Percentiles rank a stretch among this genome's conserved stretches.
phyloP scores from a whole-genome alignment of 306 rosid genomes.

The Corylus heterophylla region DNA sequence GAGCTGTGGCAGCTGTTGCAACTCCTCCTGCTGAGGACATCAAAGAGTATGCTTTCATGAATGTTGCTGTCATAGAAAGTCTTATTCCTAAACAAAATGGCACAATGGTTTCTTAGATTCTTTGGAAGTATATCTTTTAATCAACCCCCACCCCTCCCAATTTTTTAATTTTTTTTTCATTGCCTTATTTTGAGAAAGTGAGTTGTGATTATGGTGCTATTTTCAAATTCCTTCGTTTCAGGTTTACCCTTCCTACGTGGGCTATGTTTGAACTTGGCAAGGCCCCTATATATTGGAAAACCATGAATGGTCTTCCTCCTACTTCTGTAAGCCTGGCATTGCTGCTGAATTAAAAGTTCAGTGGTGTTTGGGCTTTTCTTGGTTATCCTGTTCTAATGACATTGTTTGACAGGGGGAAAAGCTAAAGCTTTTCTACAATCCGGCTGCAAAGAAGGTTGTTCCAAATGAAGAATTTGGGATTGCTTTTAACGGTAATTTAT shows the following conservation, averaged over 20 bases:
- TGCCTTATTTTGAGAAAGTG: neutral
- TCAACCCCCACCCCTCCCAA: too few species aligned
- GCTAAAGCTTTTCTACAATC: constrained; percentile 84
- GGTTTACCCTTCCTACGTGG: constrained; percentile 86
- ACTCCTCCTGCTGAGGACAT: constrained; percentile 48
- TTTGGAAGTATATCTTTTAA: neutral
- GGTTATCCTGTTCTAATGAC: constrained; percentile 5
- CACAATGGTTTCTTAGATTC: neutral
- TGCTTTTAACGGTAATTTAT: constrained; percentile 73
- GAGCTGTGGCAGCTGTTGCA: constrained; percentile 54
- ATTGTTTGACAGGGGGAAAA: constrained; percentile 72
- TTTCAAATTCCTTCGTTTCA: constrained; percentile 25
- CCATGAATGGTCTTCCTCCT: constrained; percentile 88
- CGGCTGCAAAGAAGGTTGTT: constrained; percentile 57
- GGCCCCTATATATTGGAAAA: constrained; percentile 85
- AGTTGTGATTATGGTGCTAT: neutral
- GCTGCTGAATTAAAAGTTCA: neutral
- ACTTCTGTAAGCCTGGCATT: constrained; percentile 52
- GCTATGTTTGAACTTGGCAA: constrained; percentile 84
- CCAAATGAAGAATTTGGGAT: constrained; percentile 87
- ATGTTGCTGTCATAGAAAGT: neutral
- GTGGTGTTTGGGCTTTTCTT: constrained; percentile 6
- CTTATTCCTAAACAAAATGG: neutral
- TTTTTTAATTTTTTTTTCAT: too few species aligned
- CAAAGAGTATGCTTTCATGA: constrained; percentile 60